A percentile compares a stretch with the other conserved stretches of the same genome.
These are phyloP conservation scores for Saccharomycopsis fodiens DNA, from an alignment of 805 yeast genomes.

Conservation along the genomic window DNA sequence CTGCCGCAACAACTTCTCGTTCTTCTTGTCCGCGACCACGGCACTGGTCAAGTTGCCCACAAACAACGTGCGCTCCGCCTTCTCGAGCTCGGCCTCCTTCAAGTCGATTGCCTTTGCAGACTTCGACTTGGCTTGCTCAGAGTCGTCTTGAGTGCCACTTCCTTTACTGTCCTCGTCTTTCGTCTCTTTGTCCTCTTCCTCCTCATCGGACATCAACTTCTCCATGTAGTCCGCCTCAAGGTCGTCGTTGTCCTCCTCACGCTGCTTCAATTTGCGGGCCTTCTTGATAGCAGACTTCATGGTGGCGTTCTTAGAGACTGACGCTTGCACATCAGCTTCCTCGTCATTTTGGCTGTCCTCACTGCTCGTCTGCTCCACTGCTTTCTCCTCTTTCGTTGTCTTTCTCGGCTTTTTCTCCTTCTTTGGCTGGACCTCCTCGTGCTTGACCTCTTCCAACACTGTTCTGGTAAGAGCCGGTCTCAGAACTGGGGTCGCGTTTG, in stretches of 20 bases:
- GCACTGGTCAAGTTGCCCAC: conserved; percentile 73
- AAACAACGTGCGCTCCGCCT: conserved; percentile 79
- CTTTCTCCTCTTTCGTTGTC: conserved; percentile 4
- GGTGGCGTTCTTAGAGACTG: background rate
- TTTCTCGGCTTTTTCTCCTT: background rate
- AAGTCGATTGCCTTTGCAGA: conserved; percentile 9
- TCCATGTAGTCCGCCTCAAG: conserved; percentile 19
- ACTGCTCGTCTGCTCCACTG: conserved; percentile 8
- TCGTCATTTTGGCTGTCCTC: conserved; percentile 4
- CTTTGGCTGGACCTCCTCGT: conserved; percentile 1
- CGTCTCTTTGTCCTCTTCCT: conserved; percentile 10
- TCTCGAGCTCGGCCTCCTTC: conserved; percentile 47
- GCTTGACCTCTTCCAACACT: conserved; percentile 22
- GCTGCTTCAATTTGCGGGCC: conserved; percentile 14
- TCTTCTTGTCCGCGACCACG: conserved; percentile 56
- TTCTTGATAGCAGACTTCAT: conserved; percentile 2
- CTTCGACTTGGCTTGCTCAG: background rate
- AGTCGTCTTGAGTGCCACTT: conserved; percentile 7
- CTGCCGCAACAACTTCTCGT: conserved; percentile 56
- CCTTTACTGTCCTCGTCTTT: background rate
- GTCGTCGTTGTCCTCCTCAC: conserved; percentile 21
- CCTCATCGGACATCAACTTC: conserved; percentile 6
- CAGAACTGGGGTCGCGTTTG: conserved; percentile 27
- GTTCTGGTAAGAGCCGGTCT: conserved; percentile 30
- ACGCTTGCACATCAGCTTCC: conserved; percentile 9